Conservation (phyloP, 371 early-diverging fungal species). For the Syncephalastrum racemosum region DNA sequence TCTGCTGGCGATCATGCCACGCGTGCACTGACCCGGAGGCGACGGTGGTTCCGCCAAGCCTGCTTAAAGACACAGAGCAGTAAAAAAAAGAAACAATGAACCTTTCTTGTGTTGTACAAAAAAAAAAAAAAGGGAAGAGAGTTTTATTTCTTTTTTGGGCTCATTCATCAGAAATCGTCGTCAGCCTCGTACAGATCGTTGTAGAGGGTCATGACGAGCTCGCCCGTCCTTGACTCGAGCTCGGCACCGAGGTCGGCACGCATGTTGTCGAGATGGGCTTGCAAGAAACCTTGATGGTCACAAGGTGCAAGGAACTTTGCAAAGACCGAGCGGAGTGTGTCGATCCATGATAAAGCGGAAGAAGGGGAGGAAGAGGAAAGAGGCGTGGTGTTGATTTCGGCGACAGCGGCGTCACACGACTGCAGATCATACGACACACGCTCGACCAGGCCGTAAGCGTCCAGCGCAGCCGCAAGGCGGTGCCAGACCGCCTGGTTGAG, state of each 20-base stretch:
- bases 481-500: slow-evolving; percentile 15
- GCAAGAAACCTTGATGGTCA: slow-evolving; percentile 4
- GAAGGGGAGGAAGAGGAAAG: no score
- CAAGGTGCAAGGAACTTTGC: no score
- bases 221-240: slow-evolving; percentile 13
- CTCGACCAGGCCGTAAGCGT: slow-evolving; percentile 11
- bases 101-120: no score
- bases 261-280: slow-evolving; percentile 2
- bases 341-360: no score
- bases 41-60: slow-evolving; percentile 27
- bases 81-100: slow-evolving; percentile 1
- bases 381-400: background rate
- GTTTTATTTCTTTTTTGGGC: no score
- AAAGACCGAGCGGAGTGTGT: no score
- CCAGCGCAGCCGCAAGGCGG: slow-evolving; percentile 4
- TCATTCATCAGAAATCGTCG: no score
- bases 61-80: background rate
- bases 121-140: slow-evolving; percentile 2
- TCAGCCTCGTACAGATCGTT: slow-evolving; percentile 8
- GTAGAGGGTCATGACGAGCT: slow-evolving; percentile 19
- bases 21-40: slow-evolving; percentile 23
- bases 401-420: slow-evolving; percentile 6
- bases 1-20: slow-evolving; percentile 4
- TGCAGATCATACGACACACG: slow-evolving; percentile 11
- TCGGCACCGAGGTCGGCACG: slow-evolving; percentile 9